These are phyloP conservation scores for Vitis cinerea DNA, from an alignment of 164 flowering plant genomes.

Conservation along the genomic window DNA sequence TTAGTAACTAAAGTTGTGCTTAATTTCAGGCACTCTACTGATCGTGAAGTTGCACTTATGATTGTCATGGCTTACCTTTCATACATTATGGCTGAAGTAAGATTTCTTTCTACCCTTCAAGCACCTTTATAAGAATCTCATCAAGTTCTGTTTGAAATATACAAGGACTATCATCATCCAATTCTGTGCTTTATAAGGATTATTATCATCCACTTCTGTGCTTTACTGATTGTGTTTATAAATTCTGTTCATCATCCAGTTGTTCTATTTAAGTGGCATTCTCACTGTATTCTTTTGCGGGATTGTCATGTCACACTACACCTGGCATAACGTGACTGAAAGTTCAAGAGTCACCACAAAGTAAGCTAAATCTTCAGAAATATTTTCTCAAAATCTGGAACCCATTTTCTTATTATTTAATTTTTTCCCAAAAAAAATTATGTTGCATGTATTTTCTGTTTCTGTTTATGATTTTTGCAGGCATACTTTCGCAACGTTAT, in stretches of 20 bases:
- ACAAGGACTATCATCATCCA: too few relatives aligned
- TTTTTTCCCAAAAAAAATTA: background rate
- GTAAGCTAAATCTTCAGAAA: constrained; percentile 24
- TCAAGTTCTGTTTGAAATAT: background rate
- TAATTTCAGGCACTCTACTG: constrained; percentile 51
- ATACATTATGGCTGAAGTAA: constrained; percentile 54
- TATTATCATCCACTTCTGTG: background rate
- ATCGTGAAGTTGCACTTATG: constrained; percentile 58
- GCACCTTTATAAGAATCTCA: background rate
- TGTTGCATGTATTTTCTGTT: background rate
- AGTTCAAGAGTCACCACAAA: constrained; percentile 50
- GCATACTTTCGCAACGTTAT: constrained; percentile 52
- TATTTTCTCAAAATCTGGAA: background rate
- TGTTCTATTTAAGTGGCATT: constrained; percentile 49
- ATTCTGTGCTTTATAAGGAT: background rate
- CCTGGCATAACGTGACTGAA: constrained; percentile 58
- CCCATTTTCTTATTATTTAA: background rate
- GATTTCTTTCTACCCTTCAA: constrained; percentile 2
- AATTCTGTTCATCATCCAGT: constrained; percentile 25
- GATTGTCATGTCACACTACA: constrained; percentile 64
- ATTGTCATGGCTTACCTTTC: constrained; percentile 57
- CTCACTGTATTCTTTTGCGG: constrained; percentile 66
- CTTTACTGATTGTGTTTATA: background rate
- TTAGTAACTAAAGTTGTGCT: background rate
- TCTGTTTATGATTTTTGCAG: constrained; percentile 19